phyloP scores from a whole-genome alignment of 1,139 yeast species.

The Pichia sp. region DNA sequence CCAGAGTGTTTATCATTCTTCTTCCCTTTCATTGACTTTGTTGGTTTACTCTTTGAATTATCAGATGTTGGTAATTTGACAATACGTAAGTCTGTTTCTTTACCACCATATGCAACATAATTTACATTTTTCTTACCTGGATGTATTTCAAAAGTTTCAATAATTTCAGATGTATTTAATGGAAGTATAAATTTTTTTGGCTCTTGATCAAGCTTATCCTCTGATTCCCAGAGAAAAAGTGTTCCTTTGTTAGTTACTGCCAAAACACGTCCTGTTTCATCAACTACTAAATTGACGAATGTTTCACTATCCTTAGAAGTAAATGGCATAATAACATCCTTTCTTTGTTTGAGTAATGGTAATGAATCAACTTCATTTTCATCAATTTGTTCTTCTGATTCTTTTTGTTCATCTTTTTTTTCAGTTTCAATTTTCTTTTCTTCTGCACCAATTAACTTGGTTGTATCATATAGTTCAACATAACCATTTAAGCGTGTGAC shows the following conservation, averaged over 20 bases:
- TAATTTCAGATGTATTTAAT: conserved; percentile 31
- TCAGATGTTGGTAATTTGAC: conserved; percentile 31
- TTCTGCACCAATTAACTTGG: conserved; percentile 1
- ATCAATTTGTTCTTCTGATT: conserved; percentile 1
- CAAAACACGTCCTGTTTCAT: conserved; percentile 24
- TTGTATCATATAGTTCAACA: conserved; percentile 21
- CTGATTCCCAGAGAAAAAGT: conserved; percentile 34
- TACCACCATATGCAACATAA: conserved; percentile 66
- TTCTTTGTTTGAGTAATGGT: conserved; percentile 7
- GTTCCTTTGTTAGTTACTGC: conserved; percentile 44
- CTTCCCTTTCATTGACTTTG: conserved; percentile 15
- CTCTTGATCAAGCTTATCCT: conserved; percentile 21
- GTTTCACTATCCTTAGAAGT: conserved; percentile 12
- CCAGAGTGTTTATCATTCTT: neutral
- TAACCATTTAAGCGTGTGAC: conserved; percentile 40
- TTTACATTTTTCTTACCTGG: conserved; percentile 35
- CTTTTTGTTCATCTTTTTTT: neutral
- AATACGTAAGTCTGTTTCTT: conserved; percentile 58
- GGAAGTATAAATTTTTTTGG: conserved; percentile 32
- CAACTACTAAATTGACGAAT: conserved; percentile 23
- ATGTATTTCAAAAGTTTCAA: conserved; percentile 43
- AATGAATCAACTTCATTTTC: conserved; percentile 3
- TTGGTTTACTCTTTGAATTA: neutral
- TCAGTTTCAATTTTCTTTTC: neutral
- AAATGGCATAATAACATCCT: conserved; percentile 4